Percentiles rank a stretch among this genome's conserved stretches.
phyloP scores from a whole-genome alignment of 768 basidiomycete species.

The Boletus subcaerulescens region DNA sequence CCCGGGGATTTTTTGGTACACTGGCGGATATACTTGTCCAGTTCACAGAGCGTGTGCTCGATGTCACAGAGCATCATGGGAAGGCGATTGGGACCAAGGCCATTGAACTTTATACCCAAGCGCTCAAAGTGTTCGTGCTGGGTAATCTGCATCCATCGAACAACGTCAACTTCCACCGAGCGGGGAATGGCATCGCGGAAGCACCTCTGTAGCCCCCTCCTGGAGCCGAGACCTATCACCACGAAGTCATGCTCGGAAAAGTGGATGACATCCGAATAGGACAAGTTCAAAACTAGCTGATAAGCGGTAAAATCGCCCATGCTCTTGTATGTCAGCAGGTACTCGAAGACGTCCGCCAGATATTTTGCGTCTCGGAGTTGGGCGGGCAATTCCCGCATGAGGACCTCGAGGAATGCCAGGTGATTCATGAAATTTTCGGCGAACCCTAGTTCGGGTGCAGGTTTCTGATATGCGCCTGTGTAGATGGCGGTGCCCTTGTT shows the following conservation, averaged over 20 bases:
- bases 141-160: constrained; percentile 59
- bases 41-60: constrained; percentile 77
- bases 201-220: constrained; percentile 64
- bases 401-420: constrained; percentile 53
- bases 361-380: constrained; percentile 50
- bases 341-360: constrained; percentile 62
- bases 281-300: constrained; percentile 61
- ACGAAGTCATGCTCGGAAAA: constrained; percentile 71
- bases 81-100: constrained; percentile 45
- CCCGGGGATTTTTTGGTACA: constrained; percentile 30
- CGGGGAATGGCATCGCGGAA: constrained; percentile 46
- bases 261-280: constrained; percentile 54
- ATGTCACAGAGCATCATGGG: constrained; percentile 67
- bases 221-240: constrained; percentile 63
- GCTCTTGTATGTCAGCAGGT: constrained; percentile 56
- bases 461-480: constrained; percentile 69
- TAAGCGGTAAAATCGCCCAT: constrained; percentile 75
- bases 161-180: constrained; percentile 53
- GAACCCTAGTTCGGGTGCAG: constrained; percentile 55
- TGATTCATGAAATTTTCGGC: constrained; percentile 55
- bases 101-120: constrained; percentile 50
- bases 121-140: constrained; percentile 62
- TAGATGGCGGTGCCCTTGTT: constrained; percentile 49
- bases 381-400: constrained; percentile 58
- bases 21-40: constrained; percentile 70